Conservation (phyloP, 2,329 filamentous ascomycete genomes). For the Ceratocystis diversiconidia region DNA sequence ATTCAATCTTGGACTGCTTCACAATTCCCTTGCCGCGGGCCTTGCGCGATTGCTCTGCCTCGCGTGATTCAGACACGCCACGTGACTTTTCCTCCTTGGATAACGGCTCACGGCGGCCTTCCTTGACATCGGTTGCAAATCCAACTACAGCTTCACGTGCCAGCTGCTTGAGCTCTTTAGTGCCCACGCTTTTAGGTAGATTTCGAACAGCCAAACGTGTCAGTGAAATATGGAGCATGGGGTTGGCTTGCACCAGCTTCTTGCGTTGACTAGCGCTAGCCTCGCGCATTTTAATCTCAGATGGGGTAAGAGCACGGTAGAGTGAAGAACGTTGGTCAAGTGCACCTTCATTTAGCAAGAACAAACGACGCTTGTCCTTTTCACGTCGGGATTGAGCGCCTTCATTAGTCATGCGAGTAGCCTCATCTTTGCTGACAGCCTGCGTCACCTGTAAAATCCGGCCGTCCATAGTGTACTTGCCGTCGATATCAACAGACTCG, state of each 20-base stretch:
- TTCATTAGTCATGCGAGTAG: conserved; percentile 57
- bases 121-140: conserved; percentile 81
- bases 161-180: conserved; percentile 80
- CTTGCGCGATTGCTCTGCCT: conserved; percentile 67
- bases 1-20: conserved; percentile 86
- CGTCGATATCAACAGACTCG: conserved; percentile 64
- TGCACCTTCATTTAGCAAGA: conserved; percentile 73
- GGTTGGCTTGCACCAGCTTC: conserved; percentile 80
- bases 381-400: conserved; percentile 50
- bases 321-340: conserved; percentile 65
- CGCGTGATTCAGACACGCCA: conserved; percentile 64
- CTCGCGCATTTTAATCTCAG: conserved; percentile 78
- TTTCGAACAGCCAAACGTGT: conserved; percentile 87
- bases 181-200: conserved; percentile 65
- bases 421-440: conserved; percentile 74
- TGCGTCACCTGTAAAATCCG: conserved; percentile 72
- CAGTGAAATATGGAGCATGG: conserved; percentile 72
- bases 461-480: conserved; percentile 80
- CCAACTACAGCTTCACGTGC: conserved; percentile 87
- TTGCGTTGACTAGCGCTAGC: conserved; percentile 77
- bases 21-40: conserved; percentile 75
- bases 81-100: conserved; percentile 81
- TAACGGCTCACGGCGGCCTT: conserved; percentile 57
- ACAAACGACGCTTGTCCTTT: conserved; percentile 81
- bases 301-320: conserved; percentile 58